Percentiles rank a stretch among this genome's conserved stretches.
These are phyloP conservation scores for Trichoderma semiorbis DNA, from an alignment of 2,329 filamentous ascomycete genomes.

Conservation along the genomic window DNA sequence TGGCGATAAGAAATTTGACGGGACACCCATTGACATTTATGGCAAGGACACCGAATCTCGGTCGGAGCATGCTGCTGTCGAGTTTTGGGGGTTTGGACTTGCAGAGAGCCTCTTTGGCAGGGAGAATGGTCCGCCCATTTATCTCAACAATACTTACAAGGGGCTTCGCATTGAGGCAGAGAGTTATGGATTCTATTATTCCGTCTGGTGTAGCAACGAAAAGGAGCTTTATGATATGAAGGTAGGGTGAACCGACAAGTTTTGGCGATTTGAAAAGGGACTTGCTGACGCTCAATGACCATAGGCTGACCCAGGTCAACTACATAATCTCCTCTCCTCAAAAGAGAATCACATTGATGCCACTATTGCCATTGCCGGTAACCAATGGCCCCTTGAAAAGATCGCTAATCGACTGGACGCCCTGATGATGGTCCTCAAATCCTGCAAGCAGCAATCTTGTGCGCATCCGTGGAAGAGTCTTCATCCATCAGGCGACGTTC, in stretches of 20 bases:
- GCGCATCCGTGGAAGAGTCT: conserved; percentile 54
- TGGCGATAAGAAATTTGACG: conserved; percentile 49
- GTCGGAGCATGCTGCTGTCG: conserved; percentile 54
- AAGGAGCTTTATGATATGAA: conserved; percentile 63
- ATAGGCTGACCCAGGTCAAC: conserved; percentile 51
- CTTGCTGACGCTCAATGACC: not conserved
- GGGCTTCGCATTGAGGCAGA: conserved; percentile 51
- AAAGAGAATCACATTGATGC: conserved; percentile 24
- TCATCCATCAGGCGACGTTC: conserved; percentile 52
- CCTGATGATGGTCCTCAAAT: conserved; percentile 58
- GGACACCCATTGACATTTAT: conserved; percentile 48
- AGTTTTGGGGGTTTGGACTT: conserved; percentile 50
- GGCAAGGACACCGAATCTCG: conserved; percentile 24
- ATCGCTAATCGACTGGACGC: conserved; percentile 50
- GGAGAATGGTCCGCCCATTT: conserved; percentile 15
- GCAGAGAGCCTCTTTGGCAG: conserved; percentile 35
- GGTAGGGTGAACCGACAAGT: conserved; percentile 26
- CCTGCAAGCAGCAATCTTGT: conserved; percentile 53
- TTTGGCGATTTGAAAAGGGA: not conserved
- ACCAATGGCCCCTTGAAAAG: conserved; percentile 32
- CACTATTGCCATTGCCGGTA: conserved; percentile 27
- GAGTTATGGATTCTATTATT: conserved; percentile 60
- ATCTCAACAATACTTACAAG: conserved; percentile 58
- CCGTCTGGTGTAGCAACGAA: conserved; percentile 66
- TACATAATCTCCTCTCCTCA: conserved; percentile 40